phyloP scores from a whole-genome alignment of 371 early-diverging fungal genomes.

The Actinomortierella wolfii region DNA sequence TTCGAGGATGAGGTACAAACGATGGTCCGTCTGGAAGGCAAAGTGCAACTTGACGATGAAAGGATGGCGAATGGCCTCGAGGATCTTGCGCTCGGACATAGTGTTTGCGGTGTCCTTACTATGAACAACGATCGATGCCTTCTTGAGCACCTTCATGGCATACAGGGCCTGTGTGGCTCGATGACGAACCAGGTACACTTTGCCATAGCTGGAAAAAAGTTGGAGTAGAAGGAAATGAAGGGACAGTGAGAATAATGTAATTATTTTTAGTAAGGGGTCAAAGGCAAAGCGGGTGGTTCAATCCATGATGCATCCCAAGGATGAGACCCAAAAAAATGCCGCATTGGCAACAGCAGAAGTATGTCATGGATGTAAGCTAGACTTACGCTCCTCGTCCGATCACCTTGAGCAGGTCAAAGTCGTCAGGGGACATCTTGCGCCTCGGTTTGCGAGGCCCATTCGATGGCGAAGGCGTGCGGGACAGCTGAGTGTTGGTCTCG shows the following conservation, averaged over 20 bases:
- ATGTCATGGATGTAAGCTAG: neutral
- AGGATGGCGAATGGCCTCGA: conserved; percentile 83
- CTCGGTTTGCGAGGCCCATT: conserved; percentile 29
- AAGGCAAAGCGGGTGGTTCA: too few relatives aligned
- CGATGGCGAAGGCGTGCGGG: conserved; percentile 20
- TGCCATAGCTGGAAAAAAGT: conserved; percentile 63
- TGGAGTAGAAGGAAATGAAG: conserved; percentile 2
- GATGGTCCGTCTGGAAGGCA: conserved; percentile 88
- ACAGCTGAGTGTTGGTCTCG: too few relatives aligned
- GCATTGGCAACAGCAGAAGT: neutral
- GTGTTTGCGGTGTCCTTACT: conserved; percentile 74
- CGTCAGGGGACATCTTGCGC: conserved; percentile 78
- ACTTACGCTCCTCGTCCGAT: conserved; percentile 92
- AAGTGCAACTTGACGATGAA: conserved; percentile 96
- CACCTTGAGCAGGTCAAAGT: conserved; percentile 90
- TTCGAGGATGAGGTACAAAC: conserved; percentile 94
- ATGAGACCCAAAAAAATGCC: neutral
- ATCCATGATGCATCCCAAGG: too few relatives aligned
- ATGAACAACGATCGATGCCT: conserved; percentile 80
- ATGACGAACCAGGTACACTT: conserved; percentile 81
- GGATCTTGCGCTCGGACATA: conserved; percentile 75
- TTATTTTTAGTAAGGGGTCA: too few relatives aligned
- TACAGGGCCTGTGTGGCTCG: conserved; percentile 64
- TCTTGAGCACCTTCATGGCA: conserved; percentile 94
- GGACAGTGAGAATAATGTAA: neutral